Conservation (phyloP, 2,329 filamentous ascomycete genomes). For the Plenodomus tracheiphilus region DNA sequence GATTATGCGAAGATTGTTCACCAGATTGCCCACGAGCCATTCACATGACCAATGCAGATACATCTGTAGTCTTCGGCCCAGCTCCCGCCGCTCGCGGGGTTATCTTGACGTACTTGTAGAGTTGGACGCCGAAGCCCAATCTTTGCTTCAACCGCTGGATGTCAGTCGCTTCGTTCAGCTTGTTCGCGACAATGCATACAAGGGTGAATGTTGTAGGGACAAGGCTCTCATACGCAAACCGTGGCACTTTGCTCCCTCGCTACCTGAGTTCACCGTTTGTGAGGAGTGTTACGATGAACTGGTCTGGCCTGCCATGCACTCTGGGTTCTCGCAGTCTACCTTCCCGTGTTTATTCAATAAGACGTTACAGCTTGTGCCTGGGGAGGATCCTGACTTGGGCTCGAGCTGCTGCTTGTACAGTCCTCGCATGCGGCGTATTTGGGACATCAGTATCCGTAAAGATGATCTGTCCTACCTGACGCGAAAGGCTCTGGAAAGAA, state of each 20-base stretch:
- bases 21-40: conserved; percentile 45
- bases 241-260: conserved; percentile 77
- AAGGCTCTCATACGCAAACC: conserved; percentile 62
- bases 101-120: conserved; percentile 62
- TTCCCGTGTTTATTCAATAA: conserved; percentile 51
- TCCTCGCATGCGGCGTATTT: conserved; percentile 74
- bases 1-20: conserved; percentile 68
- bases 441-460: conserved; percentile 65
- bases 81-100: conserved; percentile 58
- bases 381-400: conserved; percentile 47
- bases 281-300: conserved; percentile 83
- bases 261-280: conserved; percentile 82
- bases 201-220: conserved; percentile 65
- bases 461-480: conserved; percentile 70
- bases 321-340: conserved; percentile 50
- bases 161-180: conserved; percentile 66
- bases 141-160: conserved; percentile 51
- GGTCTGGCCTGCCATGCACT: conserved; percentile 66
- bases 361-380: conserved; percentile 60
- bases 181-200: conserved; percentile 53
- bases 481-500: conserved; percentile 60
- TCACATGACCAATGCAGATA: conserved; percentile 36
- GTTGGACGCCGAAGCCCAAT: conserved; percentile 51
- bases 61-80: conserved; percentile 71
- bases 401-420: conserved; percentile 79